Base-by-base conservation (phyloP, 2,329 filamentous ascomycete genomes). In the Xylariales sp. region DNA sequence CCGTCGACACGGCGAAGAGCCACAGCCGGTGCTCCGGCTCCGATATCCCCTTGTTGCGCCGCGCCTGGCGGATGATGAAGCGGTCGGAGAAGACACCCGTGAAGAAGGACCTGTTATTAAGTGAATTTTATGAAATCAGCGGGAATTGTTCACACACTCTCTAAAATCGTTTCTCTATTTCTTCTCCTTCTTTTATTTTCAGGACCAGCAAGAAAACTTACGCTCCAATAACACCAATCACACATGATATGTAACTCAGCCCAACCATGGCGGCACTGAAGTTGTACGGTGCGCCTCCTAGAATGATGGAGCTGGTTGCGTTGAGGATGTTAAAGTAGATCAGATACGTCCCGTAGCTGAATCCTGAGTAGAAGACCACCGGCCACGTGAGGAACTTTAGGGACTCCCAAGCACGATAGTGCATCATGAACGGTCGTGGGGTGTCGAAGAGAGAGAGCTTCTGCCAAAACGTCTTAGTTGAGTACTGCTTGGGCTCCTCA, bases 311-410 rank as follows among this genome's bases (percentile, higher is more conserved):
- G 15, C 55, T 61, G 2, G 58, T 72, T 41, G 62, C 65, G 29
- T 66, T 66, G n/a, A 66, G 53, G 4, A 67, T 61, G 42, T 65
- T 66, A 51, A 66, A 67, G 52, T 60, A 67, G 25, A 66, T 56
- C 4, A 68, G 54, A 19, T 66, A 64, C 0, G 61, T 61, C 3
- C 65, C 63, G 38, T 67, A 68, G 7, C 59, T 60, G 35, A 68
- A 67, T 8, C 65, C 65, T 13, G 53, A 50, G 38, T 63, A 69
- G 32, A 67, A 63, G 14, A 69, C 58, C 13, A 65, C 58, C 0
- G 66, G 66, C 60, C 63, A 69, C 2, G 53, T 53, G 4, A 67
- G 50, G 21, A 63, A 54, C 20, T 57, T 55, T 5, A 66, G 44
- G 3, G 55, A 58, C 20, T 63, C 63, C 47, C 56, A 54, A 1